Conservation (phyloP, 495 filamentous ascomycete species). For the Talaromyces liani region DNA sequence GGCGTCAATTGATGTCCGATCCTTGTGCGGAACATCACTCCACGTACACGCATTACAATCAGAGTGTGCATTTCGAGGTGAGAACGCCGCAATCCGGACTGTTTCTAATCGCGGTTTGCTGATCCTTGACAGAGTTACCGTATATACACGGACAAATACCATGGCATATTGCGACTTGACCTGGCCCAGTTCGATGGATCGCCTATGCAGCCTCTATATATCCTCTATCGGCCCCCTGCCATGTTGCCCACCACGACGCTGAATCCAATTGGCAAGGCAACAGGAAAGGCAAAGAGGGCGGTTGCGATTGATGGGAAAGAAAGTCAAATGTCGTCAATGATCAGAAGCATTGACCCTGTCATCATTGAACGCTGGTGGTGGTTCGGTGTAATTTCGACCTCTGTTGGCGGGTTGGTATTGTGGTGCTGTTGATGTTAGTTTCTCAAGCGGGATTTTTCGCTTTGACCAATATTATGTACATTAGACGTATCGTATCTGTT, state of each 20-base stretch:
- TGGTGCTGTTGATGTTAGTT: conserved; percentile 23
- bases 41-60: conserved; percentile 62
- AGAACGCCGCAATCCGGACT: no score
- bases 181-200: conserved; percentile 58
- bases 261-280: conserved; percentile 42
- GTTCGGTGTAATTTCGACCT: conserved; percentile 62
- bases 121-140: conserved; percentile 47
- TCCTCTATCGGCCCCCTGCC: conserved; percentile 58
- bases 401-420: conserved; percentile 42
- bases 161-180: conserved; percentile 56
- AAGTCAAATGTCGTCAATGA: conserved; percentile 31
- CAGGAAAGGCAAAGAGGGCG: conserved; percentile 29
- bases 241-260: conserved; percentile 71
- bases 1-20: conserved; percentile 62
- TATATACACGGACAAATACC: conserved; percentile 55
- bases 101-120: conserved; percentile 8
- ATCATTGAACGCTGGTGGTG: conserved; percentile 60
- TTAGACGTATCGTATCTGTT: neutral
- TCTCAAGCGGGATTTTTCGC: neutral
- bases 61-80: conserved; percentile 56
- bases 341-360: conserved; percentile 37
- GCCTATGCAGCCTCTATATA: conserved; percentile 67
- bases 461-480: neutral
- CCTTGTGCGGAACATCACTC: conserved; percentile 49
- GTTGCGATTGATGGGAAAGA: conserved; percentile 16